phyloP scores from a whole-genome alignment of 2,329 filamentous ascomycete species.

The Neonectria sp. region DNA sequence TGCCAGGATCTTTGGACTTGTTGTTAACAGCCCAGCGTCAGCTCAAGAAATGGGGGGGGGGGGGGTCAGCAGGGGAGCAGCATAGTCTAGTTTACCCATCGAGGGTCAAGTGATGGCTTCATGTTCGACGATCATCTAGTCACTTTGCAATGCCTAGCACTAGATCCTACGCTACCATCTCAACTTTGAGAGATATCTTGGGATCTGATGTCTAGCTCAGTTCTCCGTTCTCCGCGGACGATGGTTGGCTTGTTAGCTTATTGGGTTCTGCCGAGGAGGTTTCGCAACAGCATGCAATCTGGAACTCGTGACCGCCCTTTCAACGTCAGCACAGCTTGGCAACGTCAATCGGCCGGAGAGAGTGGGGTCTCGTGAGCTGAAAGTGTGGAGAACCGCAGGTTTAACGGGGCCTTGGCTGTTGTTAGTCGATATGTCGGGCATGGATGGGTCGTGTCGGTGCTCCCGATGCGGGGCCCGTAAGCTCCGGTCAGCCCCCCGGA shows the following conservation, averaged over 20 bases:
- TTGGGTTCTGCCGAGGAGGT: slow-evolving; percentile 7
- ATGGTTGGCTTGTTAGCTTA: background rate
- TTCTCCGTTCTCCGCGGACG: background rate
- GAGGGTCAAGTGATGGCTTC: background rate
- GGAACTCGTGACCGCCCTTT: slow-evolving; percentile 15
- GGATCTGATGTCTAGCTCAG: background rate
- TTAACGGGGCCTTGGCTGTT: slow-evolving; percentile 1
- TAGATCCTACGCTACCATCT: background rate
- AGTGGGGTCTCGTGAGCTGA: slow-evolving; percentile 2
- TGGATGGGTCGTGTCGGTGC: slow-evolving; percentile 30
- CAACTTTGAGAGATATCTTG: background rate
- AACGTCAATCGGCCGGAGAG: slow-evolving; percentile 7
- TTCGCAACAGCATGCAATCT: background rate
- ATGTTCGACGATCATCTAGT: background rate
- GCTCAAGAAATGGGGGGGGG: background rate
- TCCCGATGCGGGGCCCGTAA: slow-evolving; percentile 36
- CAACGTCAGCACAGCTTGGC: slow-evolving; percentile 13
- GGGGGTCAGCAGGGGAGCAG: background rate
- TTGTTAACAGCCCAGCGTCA: background rate
- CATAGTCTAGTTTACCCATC: background rate
- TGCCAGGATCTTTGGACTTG: background rate
- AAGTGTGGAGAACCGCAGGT: slow-evolving; percentile 3
- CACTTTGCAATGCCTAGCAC: background rate
- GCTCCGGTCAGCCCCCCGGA: slow-evolving; percentile 28
- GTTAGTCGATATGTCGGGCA: background rate